phyloP scores from a whole-genome alignment of 768 basidiomycete species.

The Termitomyces sp. region DNA sequence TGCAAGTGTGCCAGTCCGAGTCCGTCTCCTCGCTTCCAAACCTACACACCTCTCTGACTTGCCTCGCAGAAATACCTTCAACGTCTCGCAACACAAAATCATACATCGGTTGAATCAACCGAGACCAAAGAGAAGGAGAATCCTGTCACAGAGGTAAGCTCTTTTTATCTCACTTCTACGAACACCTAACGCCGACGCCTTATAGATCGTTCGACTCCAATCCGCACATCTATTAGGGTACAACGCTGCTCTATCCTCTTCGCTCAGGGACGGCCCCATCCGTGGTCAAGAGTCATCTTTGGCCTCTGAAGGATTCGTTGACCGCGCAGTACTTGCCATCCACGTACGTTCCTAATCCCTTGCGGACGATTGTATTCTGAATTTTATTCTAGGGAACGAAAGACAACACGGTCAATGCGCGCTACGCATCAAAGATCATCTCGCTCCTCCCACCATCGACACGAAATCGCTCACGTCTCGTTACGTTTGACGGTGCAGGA shows the following conservation, averaged over 20 bases:
- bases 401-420: constrained; percentile 52
- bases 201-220: constrained; percentile 70
- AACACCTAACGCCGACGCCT: not conserved
- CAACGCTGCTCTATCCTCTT: constrained; percentile 75
- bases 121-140: constrained; percentile 19
- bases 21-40: constrained; percentile 25
- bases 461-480: constrained; percentile 32
- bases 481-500: constrained; percentile 47
- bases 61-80: constrained; percentile 46
- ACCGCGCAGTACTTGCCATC: constrained; percentile 55
- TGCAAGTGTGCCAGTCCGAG: constrained; percentile 58
- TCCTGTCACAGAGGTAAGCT: constrained; percentile 40
- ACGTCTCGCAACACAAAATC: constrained; percentile 38
- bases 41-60: not conserved
- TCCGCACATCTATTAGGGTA: constrained; percentile 74
- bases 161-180: not conserved
- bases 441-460: constrained; percentile 36
- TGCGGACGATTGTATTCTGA: constrained; percentile 1
- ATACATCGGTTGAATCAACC: constrained; percentile 7
- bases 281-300: constrained; percentile 59
- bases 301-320: constrained; percentile 41
- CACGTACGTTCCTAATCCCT: constrained; percentile 40
- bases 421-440: constrained; percentile 47
- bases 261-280: constrained; percentile 68
- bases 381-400: constrained; percentile 44